Base-by-base conservation (phyloP, 352 stramenopile genomes). In the Thalassiosira mediterranea region DNA sequence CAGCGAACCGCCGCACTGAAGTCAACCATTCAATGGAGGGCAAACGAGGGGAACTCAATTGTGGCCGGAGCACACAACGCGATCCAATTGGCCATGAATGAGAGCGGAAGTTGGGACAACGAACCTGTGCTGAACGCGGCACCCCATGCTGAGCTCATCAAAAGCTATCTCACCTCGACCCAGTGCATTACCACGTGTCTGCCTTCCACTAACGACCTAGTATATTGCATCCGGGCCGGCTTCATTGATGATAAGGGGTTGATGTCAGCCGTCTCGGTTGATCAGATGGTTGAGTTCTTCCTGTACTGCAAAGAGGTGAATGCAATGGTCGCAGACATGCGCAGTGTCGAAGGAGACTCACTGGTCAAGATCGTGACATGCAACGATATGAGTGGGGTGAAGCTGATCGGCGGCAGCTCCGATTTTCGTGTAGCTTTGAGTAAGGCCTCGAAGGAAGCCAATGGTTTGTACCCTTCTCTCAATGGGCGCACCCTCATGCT, bases 271-370 rank as follows among this genome's bases (percentile, higher is more conserved):
- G 69, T 89, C 26, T 64, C 67, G 2, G 67, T 89, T 0, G 67
- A 88, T 10, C 32, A 90, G 51, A 81, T 93, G 63, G 57, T 83
- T 8, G 71, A 91, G 4, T 93, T 91, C 59, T 93, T 93, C 40
- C 48, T 93, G 1, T 93, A 92, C 64, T 72, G 59, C 4, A 91
- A 91, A 56, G 88, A 91, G 81, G 72, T 93, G 1, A 91, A 91
- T 78, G 57, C 69, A 11, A 26, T 71, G 7, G 82, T 88, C 5
- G 80, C 84, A 0, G 87, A 91, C 69, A 51, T 84, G 19, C 74
- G 84, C 15, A 86, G 76, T 5, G 13, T 86, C 2, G 15, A 86
- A 57, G 71, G 57, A 3, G 82, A 89, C 47, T 70, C 65, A 34
- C 44, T 92, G 17, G 34, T 85, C 5, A 79, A 62, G 58, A 65